These are phyloP conservation scores for Penicillium sp. DNA, from an alignment of 2,329 filamentous ascomycete species.

Conservation along the genomic window DNA sequence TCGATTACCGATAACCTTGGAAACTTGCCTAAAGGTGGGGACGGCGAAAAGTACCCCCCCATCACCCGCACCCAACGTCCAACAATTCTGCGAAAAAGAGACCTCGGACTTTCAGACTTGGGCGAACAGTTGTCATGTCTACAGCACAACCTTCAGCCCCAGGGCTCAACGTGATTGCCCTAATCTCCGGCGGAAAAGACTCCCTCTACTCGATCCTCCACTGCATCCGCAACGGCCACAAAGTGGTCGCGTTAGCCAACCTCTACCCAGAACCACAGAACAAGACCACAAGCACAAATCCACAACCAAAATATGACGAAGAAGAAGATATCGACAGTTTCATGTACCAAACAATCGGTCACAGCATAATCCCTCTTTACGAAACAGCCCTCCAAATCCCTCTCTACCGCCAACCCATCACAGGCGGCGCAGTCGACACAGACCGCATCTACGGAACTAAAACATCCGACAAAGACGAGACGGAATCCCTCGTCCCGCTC, in stretches of 20 bases:
- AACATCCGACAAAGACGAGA: constrained; percentile 64
- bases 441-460: constrained; percentile 65
- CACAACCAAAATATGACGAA: constrained; percentile 24
- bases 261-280: constrained; percentile 60
- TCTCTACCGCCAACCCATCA: constrained; percentile 76
- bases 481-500: constrained; percentile 78
- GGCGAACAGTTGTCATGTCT: constrained; percentile 22
- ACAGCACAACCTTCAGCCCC: constrained; percentile 27
- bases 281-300: neutral
- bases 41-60: constrained; percentile 8
- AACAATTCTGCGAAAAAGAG: constrained; percentile 3
- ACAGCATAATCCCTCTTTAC: constrained; percentile 82
- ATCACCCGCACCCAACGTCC: constrained; percentile 4
- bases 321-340: constrained; percentile 81
- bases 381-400: constrained; percentile 74
- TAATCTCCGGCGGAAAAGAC: constrained; percentile 96
- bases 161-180: constrained; percentile 72
- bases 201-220: constrained; percentile 92
- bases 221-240: constrained; percentile 81
- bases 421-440: constrained; percentile 67
- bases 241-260: constrained; percentile 84
- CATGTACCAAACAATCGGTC: constrained; percentile 99
- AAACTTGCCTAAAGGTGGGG: constrained; percentile 6
- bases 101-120: neutral
- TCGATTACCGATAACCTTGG: constrained; percentile 5